Evolutionary conservation across 805 yeast species (phyloP).

Genomic region (Metschnikowia continentalis): DNA sequence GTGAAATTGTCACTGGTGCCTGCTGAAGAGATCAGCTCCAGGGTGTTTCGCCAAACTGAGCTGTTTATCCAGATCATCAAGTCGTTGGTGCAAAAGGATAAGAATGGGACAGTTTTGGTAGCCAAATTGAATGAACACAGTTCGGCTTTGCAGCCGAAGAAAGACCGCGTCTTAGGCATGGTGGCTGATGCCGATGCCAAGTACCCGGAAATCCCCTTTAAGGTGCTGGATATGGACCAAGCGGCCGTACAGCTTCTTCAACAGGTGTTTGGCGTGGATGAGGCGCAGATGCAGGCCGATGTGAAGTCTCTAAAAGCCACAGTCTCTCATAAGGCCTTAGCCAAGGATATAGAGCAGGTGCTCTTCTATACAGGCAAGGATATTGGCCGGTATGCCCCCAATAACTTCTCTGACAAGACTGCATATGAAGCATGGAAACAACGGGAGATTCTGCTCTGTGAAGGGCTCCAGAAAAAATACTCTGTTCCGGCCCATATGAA

Average conservation of each 20-base stretch:
- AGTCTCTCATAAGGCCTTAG: conserved; percentile 37
- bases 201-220: conserved; percentile 47
- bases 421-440: conserved; percentile 33
- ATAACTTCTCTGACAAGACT: conserved; percentile 19
- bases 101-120: conserved; percentile 34
- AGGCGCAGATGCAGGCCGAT: conserved; percentile 51
- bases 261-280: conserved; percentile 47
- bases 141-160: conserved; percentile 30
- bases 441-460: conserved; percentile 23
- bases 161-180: conserved; percentile 1
- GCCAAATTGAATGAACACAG: conserved; percentile 43
- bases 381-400: conserved; percentile 36
- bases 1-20: conserved; percentile 36
- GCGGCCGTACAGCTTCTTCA: conserved; percentile 40
- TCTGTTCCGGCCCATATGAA: conserved; percentile 30
- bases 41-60: conserved; percentile 35
- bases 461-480: conserved; percentile 24
- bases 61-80: conserved; percentile 36
- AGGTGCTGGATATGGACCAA: conserved; percentile 51
- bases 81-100: conserved; percentile 34
- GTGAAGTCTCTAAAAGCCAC: conserved; percentile 38
- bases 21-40: conserved; percentile 26
- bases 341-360: conserved; percentile 33
- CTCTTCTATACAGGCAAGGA: conserved; percentile 34
- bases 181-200: conserved; percentile 9